Evolutionary conservation across 768 basidiomycete species (phyloP), one percentile per base, ranked within the genome.

Genomic region (Dentipellis fragilis): DNA sequence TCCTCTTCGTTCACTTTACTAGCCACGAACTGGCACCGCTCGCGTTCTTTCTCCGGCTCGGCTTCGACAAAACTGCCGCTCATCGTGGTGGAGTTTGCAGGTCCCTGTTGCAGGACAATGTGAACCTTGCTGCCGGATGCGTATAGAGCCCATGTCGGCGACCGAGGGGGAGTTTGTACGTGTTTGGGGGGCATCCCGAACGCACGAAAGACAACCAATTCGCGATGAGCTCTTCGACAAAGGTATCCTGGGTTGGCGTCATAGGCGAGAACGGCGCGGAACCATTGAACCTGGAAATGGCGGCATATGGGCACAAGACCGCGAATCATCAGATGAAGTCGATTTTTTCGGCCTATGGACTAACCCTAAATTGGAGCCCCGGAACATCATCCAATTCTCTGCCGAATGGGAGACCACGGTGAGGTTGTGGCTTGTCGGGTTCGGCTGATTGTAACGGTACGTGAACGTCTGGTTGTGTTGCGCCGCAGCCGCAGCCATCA

Each of bases 381-480:
- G 65, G 69, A 82, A 83, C 81, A 84, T 79, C 80, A 82, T 83
- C 78, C 79, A 83, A 61, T 84, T 83, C 63, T 82, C 83, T 0
- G 83, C 73, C 7, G 82, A 75, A 59, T 83, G 82, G 1, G 52
- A 65, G 1, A 79, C 76, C 9, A 56, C 45, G 14, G 56, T 54
- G 0, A 63, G 52, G 16, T 68, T 68, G 14, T 67, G 67, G 4
- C 59, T 58, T 0, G 77, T 76, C 7, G 77, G 77, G 53, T 80
- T 76, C 4, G 71, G 68, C 57, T 83, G 78, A 64, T 83, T 83
- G 65, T 81, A 83, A 22, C 81, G 73, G 60, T 83, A 83, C 11
- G 77, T 78, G 73, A 73, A 84, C 2, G 76, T 66, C 14, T 62
- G 66, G 19, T 19, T 58, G 21, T 65, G 60, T 46, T 66, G 54